phyloP scores from a whole-genome alignment of 1,284 basidiomycete genomes.

The Trichosporon sp. region DNA sequence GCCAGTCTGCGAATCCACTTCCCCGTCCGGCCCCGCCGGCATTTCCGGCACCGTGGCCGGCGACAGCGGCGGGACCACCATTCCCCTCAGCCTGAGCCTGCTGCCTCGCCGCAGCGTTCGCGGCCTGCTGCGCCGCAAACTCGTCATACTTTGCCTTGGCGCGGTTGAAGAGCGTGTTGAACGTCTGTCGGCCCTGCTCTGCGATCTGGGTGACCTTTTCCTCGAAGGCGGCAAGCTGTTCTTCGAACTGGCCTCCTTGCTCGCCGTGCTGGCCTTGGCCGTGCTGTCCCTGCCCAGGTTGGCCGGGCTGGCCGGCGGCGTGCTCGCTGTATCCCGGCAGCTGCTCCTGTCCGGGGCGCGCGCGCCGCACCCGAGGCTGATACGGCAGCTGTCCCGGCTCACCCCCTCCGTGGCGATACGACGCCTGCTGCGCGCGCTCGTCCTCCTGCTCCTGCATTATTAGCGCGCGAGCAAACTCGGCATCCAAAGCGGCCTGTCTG shows the following conservation, averaged over 20 bases:
- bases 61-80: neutral
- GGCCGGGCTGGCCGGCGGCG: neutral
- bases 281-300: neutral
- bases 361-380: conserved; percentile 39
- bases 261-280: conserved; percentile 1
- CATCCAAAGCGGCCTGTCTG: conserved; percentile 45
- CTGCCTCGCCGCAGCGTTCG: conserved; percentile 7
- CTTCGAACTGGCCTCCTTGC: neutral
- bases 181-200: conserved; percentile 35
- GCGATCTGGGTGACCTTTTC: conserved; percentile 42
- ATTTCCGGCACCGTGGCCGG: neutral
- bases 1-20: neutral
- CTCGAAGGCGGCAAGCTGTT: conserved; percentile 24
- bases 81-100: neutral
- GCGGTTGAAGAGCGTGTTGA: conserved; percentile 34
- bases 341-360: conserved; percentile 15
- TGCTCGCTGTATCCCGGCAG: no score
- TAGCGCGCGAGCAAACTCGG: conserved; percentile 43
- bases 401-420: neutral
- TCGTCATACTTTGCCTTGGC: conserved; percentile 42
- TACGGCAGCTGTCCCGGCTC: conserved; percentile 35
- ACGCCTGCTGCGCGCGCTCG: neutral
- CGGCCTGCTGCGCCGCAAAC: conserved; percentile 23
- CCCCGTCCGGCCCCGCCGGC: no score
- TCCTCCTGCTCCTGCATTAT: conserved; percentile 42